A percentile compares a stretch with the other conserved stretches of the same genome.
These are phyloP conservation scores for Cercospora sesami DNA, from an alignment of 2,329 filamentous ascomycete genomes.

Conservation along the genomic window DNA sequence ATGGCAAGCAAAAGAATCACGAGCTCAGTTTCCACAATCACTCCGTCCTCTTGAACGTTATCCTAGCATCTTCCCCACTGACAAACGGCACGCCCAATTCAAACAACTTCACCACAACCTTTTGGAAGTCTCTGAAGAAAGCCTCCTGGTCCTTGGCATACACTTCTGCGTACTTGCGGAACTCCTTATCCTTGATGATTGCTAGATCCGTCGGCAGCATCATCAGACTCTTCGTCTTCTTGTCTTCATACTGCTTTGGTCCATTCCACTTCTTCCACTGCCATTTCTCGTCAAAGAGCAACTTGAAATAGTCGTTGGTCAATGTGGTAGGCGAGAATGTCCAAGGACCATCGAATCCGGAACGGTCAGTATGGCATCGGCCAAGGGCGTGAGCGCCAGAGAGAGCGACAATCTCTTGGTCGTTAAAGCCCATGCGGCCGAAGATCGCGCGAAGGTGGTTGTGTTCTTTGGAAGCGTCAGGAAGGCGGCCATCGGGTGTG, in stretches of 20 bases:
- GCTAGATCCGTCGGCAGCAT: constrained; percentile 94
- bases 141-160: constrained; percentile 87
- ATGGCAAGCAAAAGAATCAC: too few relatives aligned
- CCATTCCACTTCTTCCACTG: constrained; percentile 87
- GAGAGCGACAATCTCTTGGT: constrained; percentile 93
- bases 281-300: constrained; percentile 92
- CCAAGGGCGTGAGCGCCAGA: constrained; percentile 83
- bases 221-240: constrained; percentile 84
- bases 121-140: constrained; percentile 92
- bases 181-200: constrained; percentile 82
- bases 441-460: constrained; percentile 90
- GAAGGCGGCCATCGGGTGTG: constrained; percentile 89
- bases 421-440: constrained; percentile 95
- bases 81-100: constrained; percentile 92
- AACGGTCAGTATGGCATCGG: constrained; percentile 85
- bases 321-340: constrained; percentile 87
- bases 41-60: constrained; percentile 49
- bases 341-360: constrained; percentile 86
- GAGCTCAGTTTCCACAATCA: background rate
- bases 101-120: constrained; percentile 77
- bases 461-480: constrained; percentile 75
- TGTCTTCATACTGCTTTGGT: constrained; percentile 86
- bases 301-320: constrained; percentile 92
- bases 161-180: constrained; percentile 75
- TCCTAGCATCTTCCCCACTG: constrained; percentile 48